Percentiles rank a stretch among this genome's conserved stretches.
These are phyloP conservation scores for Magnaporthiopsis poae DNA, from an alignment of 2,329 filamentous ascomycete genomes.

Conservation along the genomic window DNA sequence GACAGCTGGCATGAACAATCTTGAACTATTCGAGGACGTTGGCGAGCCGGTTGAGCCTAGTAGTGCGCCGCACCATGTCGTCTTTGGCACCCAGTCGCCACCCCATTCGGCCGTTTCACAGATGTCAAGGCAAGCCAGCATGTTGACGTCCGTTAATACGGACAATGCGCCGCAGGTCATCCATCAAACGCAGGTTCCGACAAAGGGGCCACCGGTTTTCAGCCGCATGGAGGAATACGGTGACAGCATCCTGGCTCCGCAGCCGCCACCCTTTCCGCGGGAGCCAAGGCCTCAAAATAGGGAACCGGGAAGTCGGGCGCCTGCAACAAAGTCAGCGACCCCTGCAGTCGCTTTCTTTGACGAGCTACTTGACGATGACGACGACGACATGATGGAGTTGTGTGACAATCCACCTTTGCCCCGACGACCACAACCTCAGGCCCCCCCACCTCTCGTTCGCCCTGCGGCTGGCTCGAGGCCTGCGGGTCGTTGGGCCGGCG, in stretches of 20 bases:
- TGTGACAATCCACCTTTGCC: neutral
- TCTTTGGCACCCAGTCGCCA: conserved; percentile 35
- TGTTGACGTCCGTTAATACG: conserved; percentile 14
- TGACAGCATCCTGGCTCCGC: neutral
- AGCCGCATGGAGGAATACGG: conserved; percentile 6
- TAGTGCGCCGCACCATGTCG: conserved; percentile 23
- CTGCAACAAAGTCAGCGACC: neutral
- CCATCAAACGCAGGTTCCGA: conserved; percentile 39
- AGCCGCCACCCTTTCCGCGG: conserved; percentile 6
- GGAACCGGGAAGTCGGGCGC: neutral
- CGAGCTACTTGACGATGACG: conserved; percentile 18
- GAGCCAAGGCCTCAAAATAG: conserved; percentile 3
- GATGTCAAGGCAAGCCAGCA: conserved; percentile 23
- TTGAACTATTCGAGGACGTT: conserved; percentile 25
- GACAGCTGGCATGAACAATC: conserved; percentile 36
- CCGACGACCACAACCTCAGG: neutral
- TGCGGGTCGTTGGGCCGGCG: conserved; percentile 3
- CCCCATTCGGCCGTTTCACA: conserved; percentile 19
- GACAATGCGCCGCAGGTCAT: conserved; percentile 37
- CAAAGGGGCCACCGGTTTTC: conserved; percentile 7
- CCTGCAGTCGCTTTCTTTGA: conserved; percentile 4
- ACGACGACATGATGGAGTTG: conserved; percentile 13
- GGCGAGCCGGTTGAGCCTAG: conserved; percentile 19
- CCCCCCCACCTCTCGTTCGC: neutral
- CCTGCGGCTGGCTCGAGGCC: neutral